These are phyloP conservation scores for Geotrichum macrosporum DNA, from an alignment of 1,139 yeast species.

Conservation along the genomic window DNA sequence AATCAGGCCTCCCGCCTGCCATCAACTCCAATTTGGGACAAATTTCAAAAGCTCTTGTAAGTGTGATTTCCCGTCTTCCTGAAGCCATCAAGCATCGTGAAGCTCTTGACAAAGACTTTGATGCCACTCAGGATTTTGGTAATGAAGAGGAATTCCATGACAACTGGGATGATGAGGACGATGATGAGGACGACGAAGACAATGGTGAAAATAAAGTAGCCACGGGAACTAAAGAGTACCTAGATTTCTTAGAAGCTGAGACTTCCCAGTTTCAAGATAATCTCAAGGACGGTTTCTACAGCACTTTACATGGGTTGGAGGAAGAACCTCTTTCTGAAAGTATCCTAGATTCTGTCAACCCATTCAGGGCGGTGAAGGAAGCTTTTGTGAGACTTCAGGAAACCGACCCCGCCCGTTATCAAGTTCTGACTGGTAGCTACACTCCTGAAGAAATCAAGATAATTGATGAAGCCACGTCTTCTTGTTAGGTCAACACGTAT, in stretches of 20 bases:
- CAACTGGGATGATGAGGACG: constrained; percentile 10
- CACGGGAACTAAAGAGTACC: constrained; percentile 35
- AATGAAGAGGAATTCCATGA: not conserved
- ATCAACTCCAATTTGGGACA: constrained; percentile 36
- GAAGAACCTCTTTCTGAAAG: constrained; percentile 83
- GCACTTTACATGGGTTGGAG: constrained; percentile 47
- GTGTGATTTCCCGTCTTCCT: constrained; percentile 59
- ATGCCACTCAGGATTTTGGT: constrained; percentile 34
- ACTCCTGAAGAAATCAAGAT: constrained; percentile 38
- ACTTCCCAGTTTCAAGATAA: constrained; percentile 4
- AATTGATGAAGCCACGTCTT: constrained; percentile 24
- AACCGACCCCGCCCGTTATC: constrained; percentile 33
- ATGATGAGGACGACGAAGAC: constrained; percentile 24
- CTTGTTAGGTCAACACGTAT: not conserved
- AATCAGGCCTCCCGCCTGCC: constrained; percentile 38
- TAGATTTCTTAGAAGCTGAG: constrained; percentile 31
- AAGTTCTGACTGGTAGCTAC: constrained; percentile 28
- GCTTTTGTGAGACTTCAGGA: constrained; percentile 39
- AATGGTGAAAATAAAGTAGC: no score
- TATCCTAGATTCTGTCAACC: constrained; percentile 69
- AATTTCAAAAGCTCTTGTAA: constrained; percentile 48
- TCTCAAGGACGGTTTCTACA: constrained; percentile 4
- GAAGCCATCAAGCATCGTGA: constrained; percentile 62
- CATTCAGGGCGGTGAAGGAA: constrained; percentile 51
- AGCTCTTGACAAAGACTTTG: constrained; percentile 54